Evolutionary conservation across 805 yeast genomes (phyloP).

Genomic region (Spathaspora girioi): DNA sequence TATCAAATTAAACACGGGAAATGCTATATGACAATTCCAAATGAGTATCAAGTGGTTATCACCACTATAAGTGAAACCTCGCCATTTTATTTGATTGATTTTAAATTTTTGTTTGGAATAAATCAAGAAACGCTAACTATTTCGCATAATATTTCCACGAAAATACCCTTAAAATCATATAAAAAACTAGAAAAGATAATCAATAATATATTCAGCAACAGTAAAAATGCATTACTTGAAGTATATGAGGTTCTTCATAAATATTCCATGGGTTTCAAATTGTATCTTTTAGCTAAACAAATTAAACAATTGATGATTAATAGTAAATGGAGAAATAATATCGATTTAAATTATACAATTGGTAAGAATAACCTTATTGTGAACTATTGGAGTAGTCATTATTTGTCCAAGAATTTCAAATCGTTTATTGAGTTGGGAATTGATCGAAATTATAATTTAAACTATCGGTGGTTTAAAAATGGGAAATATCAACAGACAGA

Average conservation of each 20-base stretch:
- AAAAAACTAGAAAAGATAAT: slow-evolving; percentile 51
- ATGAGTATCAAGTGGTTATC: slow-evolving; percentile 59
- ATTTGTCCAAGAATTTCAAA: slow-evolving; percentile 42
- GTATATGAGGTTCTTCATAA: slow-evolving; percentile 54
- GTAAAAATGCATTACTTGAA: slow-evolving; percentile 36
- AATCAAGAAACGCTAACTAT: slow-evolving; percentile 32
- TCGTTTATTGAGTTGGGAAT: slow-evolving; percentile 62
- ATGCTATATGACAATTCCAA: slow-evolving; percentile 56
- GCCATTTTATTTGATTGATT: slow-evolving; percentile 76
- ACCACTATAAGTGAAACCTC: slow-evolving; percentile 68
- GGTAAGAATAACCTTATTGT: slow-evolving; percentile 52
- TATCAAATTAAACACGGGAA: slow-evolving; percentile 75
- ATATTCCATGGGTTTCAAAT: slow-evolving; percentile 61
- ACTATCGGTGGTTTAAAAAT: slow-evolving; percentile 62
- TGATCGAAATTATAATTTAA: slow-evolving; percentile 43
- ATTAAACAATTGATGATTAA: slow-evolving; percentile 43
- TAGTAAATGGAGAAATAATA: slow-evolving; percentile 54
- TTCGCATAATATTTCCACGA: slow-evolving; percentile 26
- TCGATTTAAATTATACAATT: slow-evolving; percentile 55
- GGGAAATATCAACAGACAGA: slow-evolving; percentile 36
- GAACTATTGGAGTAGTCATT: slow-evolving; percentile 57
- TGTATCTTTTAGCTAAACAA: slow-evolving; percentile 58
- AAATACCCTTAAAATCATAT: slow-evolving; percentile 27
- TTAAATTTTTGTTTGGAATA: slow-evolving; percentile 57
- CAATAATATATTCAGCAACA: slow-evolving; percentile 47